Evolutionary conservation across 2,329 filamentous ascomycete genomes (phyloP), one percentile per base, ranked within the genome.

Genomic region (Fusarium robinianum): DNA sequence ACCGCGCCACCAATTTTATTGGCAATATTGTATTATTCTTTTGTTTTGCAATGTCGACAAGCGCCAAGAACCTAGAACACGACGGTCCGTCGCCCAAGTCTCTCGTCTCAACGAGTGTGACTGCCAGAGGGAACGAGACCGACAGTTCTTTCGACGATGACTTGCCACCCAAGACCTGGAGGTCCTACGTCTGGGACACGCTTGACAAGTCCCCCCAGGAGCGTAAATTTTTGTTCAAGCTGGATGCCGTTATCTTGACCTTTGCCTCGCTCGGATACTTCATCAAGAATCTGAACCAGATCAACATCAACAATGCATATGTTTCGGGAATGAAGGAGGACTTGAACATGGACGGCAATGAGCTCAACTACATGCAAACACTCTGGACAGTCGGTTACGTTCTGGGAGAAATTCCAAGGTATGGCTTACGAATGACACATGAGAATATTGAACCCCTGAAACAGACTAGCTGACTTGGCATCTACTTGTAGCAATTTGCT

Each of bases 301-400:
- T 63, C 37, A 60, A 63, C 38, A 59, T 65, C 8, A 62, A 61
- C 35, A 73, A 72, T 58, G 71, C 71, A 4, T 73, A 65, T 22
- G 68, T 72, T 1, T 70, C 60, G 5, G 66, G 67, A 4, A 70
- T 70, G 75, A 72, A 79, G 57, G 74, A 79, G 53, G 77, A 80
- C 39, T 63, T 81, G 0, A 58, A 66, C 2, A 68, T 82, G 33
- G 69, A 74, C 25, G 60, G 60, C 5, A 61, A 63, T 24, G 54
- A 62, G 40, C 69, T 81, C n/a, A 81, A 82, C 50, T 76, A 80
- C 25, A 62, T 72, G 55, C 63, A 65, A 47, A 75, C 78, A 1
- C 72, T 72, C 24, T 85, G 79, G 73, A 83, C 77, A 0, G 70
- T 80, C 2, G 81, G 81, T 17, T 85, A 84, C 51, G 74, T 81